A percentile compares a stretch with the other conserved stretches of the same genome.
phyloP scores from a whole-genome alignment of 1,284 basidiomycete genomes.

The Abortiporus biennis region DNA sequence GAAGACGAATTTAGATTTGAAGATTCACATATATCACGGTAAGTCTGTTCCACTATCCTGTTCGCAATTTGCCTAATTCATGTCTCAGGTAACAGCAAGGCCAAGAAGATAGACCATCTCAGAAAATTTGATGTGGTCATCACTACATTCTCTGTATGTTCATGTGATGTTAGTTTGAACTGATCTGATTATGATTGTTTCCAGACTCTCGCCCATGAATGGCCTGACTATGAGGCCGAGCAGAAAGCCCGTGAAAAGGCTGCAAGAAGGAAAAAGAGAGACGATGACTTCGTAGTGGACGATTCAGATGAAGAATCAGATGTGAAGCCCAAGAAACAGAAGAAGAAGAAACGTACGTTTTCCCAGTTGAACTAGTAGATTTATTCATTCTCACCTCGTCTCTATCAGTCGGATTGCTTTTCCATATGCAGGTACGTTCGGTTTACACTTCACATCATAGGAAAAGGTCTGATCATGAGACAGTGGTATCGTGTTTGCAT shows the following conservation, averaged over 20 bases:
- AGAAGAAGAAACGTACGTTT: slow-evolving; percentile 30
- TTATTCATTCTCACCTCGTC: slow-evolving; percentile 2
- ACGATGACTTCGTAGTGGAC: slow-evolving; percentile 33
- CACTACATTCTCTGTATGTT: slow-evolving; percentile 44
- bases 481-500: slow-evolving; percentile 47
- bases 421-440: slow-evolving; percentile 36
- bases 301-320: slow-evolving; percentile 31
- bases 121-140: slow-evolving; percentile 48
- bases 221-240: slow-evolving; percentile 46
- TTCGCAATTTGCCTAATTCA: background rate
- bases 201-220: slow-evolving; percentile 51
- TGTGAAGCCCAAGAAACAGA: slow-evolving; percentile 22
- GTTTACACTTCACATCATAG: background rate
- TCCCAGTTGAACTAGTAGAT: too few relatives aligned
- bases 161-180: too few relatives aligned
- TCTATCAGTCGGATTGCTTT: slow-evolving; percentile 37
- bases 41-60: slow-evolving; percentile 5
- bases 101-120: slow-evolving; percentile 35
- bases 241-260: slow-evolving; percentile 33
- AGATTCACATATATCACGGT: slow-evolving; percentile 54
- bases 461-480: slow-evolving; percentile 1
- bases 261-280: slow-evolving; percentile 27
- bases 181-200: slow-evolving; percentile 1
- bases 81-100: slow-evolving; percentile 25
- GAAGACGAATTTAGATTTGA: slow-evolving; percentile 42